Percentiles rank a stretch among this genome's conserved stretches.
Evolutionary conservation across 345 rosid species (phyloP).

Genomic region (Citrus glauca): DNA sequence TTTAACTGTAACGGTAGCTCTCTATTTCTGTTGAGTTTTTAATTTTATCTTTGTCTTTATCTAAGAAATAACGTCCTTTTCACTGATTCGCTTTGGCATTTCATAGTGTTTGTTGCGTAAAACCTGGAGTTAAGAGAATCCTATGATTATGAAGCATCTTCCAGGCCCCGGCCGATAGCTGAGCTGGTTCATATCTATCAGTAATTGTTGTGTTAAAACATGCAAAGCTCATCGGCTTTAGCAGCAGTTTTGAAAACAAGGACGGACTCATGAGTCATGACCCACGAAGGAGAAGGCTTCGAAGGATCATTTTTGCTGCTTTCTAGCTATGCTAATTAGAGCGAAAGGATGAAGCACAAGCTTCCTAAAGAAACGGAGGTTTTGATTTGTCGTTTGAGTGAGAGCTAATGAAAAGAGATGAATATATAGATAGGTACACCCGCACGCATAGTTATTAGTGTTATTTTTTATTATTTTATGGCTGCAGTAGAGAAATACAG

Average conservation of each 20-base stretch:
- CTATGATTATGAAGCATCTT: neutral
- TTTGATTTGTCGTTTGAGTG: neutral
- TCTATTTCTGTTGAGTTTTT: neutral
- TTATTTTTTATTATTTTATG: neutral
- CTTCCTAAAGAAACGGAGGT: neutral
- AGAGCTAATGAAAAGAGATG: constrained; percentile 8
- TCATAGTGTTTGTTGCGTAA: neutral
- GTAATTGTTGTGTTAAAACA: too few relatives aligned
- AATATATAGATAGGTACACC: constrained; percentile 6
- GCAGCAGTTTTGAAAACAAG: neutral
- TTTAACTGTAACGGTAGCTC: neutral
- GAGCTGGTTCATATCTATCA: too few relatives aligned
- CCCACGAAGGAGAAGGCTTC: neutral
- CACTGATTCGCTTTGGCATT: neutral
- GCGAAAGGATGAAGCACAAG: neutral
- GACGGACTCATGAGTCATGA: neutral
- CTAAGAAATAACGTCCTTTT: constrained; percentile 20
- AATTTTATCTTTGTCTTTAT: constrained; percentile 15
- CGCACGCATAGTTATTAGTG: too few relatives aligned
- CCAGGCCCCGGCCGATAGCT: neutral
- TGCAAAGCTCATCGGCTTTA: too few relatives aligned
- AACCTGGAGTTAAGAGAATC: constrained; percentile 1
- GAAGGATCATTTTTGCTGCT: neutral
- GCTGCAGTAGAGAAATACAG: constrained; percentile 9
- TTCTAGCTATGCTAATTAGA: too few relatives aligned